Percentiles rank a stretch among this genome's conserved stretches.
Conservation (phyloP, 768 basidiomycete species). For the Tylopilus felleus region DNA sequence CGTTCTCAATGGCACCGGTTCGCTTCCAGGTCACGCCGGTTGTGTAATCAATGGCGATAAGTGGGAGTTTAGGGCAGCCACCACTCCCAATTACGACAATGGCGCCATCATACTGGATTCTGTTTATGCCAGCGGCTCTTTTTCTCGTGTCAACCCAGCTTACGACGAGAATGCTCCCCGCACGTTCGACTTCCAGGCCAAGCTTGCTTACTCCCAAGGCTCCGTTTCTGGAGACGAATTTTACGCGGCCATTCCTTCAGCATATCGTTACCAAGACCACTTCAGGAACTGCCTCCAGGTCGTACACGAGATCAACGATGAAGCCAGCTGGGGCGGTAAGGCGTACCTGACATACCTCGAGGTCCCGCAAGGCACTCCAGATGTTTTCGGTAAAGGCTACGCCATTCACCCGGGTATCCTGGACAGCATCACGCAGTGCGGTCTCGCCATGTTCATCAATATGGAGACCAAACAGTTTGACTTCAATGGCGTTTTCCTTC, state of each 20-base stretch:
- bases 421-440: conserved; percentile 32
- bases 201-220: conserved; percentile 19
- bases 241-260: conserved; percentile 17
- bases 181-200: conserved; percentile 22
- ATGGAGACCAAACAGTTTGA: conserved; percentile 30
- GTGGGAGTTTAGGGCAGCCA: conserved; percentile 31
- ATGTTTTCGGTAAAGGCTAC: conserved; percentile 31
- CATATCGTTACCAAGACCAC: conserved; percentile 22
- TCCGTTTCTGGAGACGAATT: conserved; percentile 19
- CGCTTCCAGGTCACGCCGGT: conserved; percentile 20
- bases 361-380: conserved; percentile 20
- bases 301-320: conserved; percentile 28
- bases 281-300: conserved; percentile 29
- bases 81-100: conserved; percentile 20
- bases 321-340: conserved; percentile 25
- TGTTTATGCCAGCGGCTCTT: conserved; percentile 29
- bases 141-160: conserved; percentile 26
- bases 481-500: conserved; percentile 31
- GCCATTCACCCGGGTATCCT: conserved; percentile 33
- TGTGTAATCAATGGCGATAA: conserved; percentile 27
- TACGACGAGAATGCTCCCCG: conserved; percentile 23
- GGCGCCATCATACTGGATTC: conserved; percentile 28
- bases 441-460: conserved; percentile 31
- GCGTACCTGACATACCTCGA: conserved; percentile 27
- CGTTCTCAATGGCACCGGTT: conserved; percentile 20